Conservation (phyloP, 2,329 filamentous ascomycete genomes). For the Cordyceps cateniannulata region DNA sequence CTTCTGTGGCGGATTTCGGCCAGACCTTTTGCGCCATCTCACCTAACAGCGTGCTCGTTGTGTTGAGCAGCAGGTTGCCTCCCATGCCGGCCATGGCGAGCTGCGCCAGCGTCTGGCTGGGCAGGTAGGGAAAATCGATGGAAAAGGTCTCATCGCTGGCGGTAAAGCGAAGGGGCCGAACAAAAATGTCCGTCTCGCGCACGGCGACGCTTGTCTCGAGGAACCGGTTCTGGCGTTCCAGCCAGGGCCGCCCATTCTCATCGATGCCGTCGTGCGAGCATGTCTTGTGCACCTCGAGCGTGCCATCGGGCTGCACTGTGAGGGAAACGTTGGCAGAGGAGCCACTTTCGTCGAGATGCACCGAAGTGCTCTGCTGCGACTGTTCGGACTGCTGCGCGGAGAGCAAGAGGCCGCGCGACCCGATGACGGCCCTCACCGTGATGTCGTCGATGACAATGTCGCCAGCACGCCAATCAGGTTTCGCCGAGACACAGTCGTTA, state of each 20-base stretch:
- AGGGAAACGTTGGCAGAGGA: conserved; percentile 5
- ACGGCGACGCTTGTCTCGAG: conserved; percentile 1
- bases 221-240: conserved; percentile 4
- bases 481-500: neutral
- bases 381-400: neutral
- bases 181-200: conserved; percentile 6
- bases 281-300: conserved; percentile 2
- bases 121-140: conserved; percentile 9
- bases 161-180: neutral
- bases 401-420: conserved; percentile 1
- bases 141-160: neutral
- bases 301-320: neutral
- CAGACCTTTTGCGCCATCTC: conserved; percentile 8
- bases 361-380: neutral
- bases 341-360: conserved; percentile 9
- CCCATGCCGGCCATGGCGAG: conserved; percentile 22
- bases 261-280: conserved; percentile 9
- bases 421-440: neutral
- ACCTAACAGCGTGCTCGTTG: neutral
- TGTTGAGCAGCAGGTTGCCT: conserved; percentile 19
- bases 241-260: conserved; percentile 7
- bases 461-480: neutral
- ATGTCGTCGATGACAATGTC: neutral
- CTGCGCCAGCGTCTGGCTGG: conserved; percentile 8
- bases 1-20: neutral